Evolutionary conservation across 2,329 filamentous ascomycete species (phyloP).

Genomic region (Botrytis fragariae): DNA sequence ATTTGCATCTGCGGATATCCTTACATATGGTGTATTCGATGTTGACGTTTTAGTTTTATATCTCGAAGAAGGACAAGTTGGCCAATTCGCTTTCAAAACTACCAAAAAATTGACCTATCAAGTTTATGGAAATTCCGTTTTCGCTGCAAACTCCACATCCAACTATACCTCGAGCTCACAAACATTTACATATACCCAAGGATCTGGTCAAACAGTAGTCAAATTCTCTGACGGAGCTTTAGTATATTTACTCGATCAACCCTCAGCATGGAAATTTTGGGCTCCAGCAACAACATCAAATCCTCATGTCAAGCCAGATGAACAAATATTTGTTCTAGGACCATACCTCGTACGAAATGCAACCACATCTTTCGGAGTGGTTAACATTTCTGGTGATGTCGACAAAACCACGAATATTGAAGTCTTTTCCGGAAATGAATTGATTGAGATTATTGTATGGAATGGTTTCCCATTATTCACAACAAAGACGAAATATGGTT

Average conservation of each 20-base stretch:
- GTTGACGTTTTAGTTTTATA: slow-evolving; percentile 49
- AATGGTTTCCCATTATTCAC: slow-evolving; percentile 44
- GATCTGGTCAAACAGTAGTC: slow-evolving; percentile 46
- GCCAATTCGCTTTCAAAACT: slow-evolving; percentile 49
- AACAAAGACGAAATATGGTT: slow-evolving; percentile 45
- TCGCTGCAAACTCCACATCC: slow-evolving; percentile 38
- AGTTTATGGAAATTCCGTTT: slow-evolving; percentile 42
- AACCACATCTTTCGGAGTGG: slow-evolving; percentile 37
- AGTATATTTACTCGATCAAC: slow-evolving; percentile 52
- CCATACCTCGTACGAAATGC: slow-evolving; percentile 47
- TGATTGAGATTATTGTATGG: slow-evolving; percentile 45
- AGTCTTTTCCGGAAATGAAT: slow-evolving; percentile 43
- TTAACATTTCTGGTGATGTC: slow-evolving; percentile 44
- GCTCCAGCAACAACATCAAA: slow-evolving; percentile 48
- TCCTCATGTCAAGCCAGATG: slow-evolving; percentile 45
- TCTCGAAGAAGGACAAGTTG: slow-evolving; percentile 47
- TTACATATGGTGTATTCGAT: slow-evolving; percentile 48
- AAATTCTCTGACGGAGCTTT: slow-evolving; percentile 48
- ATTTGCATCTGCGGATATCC: slow-evolving; percentile 51
- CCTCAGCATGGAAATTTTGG: slow-evolving; percentile 56
- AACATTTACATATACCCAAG: slow-evolving; percentile 48
- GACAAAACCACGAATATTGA: slow-evolving; percentile 44
- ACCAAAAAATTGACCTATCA: slow-evolving; percentile 41
- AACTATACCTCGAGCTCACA: slow-evolving; percentile 33
- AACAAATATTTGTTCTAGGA: slow-evolving; percentile 48